Evolutionary conservation across 805 yeast species (phyloP).

Genomic region (Ogataea thermomethanolica): DNA sequence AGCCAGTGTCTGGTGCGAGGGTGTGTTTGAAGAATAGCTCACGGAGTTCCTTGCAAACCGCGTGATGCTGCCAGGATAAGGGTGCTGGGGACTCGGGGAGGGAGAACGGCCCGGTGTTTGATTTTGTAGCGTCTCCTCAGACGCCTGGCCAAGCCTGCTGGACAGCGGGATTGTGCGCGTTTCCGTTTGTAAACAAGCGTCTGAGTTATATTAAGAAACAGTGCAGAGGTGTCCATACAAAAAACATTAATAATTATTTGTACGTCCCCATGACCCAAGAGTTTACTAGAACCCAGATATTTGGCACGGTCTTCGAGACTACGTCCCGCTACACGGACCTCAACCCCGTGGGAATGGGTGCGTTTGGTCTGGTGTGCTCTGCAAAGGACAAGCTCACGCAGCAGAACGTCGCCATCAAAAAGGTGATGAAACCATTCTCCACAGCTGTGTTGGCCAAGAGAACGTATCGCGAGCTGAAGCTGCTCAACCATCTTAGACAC

Average conservation of each 20-base stretch:
- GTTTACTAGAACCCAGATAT: constrained; percentile 76
- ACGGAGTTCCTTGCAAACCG: no score
- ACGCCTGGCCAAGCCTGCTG: no score
- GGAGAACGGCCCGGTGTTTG: no score
- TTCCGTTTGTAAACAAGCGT: not conserved
- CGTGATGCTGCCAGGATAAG: not conserved
- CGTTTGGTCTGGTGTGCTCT: constrained; percentile 95
- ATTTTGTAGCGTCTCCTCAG: no score
- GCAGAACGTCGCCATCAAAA: constrained; percentile 94
- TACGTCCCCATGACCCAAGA: constrained; percentile 34
- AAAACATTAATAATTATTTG: constrained; percentile 6
- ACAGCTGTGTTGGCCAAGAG: constrained; percentile 94
- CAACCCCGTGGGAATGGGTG: constrained; percentile 99
- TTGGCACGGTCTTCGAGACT: constrained; percentile 92
- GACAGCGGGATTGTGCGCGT: not conserved
- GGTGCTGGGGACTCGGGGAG: not conserved
- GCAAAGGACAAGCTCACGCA: constrained; percentile 88
- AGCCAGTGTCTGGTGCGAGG: not conserved
- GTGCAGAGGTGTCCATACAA: constrained; percentile 5
- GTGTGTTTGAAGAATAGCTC: not conserved
- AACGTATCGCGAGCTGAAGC: constrained; percentile 91
- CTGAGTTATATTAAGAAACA: not conserved
- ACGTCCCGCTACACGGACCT: constrained; percentile 86
- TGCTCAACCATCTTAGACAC: constrained; percentile 88
- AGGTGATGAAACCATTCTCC: constrained; percentile 95